Evolutionary conservation across 2,329 filamentous ascomycete genomes (phyloP), one percentile per base, ranked within the genome.

Genomic region (Botrytis sinoallii): DNA sequence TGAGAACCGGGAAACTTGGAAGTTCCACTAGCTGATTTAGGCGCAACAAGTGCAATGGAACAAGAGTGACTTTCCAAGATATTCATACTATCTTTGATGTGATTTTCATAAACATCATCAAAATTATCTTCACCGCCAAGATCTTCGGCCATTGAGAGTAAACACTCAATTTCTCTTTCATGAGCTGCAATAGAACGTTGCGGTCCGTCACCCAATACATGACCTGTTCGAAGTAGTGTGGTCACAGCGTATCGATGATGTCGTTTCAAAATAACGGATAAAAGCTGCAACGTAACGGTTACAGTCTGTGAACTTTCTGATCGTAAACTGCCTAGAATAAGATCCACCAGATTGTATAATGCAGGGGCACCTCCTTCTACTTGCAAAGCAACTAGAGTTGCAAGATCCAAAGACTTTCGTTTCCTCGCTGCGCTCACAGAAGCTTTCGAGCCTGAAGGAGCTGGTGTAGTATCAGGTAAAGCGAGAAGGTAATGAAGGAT

Each of bases 401-500:
- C 89, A 3, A 97, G 88, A 81, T 98, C 93, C 82, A 98, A 88
- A 0, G 95, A 98, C 82, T 95, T 97, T 73, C 95, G 90, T 79
- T 95, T 92, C 76, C 93, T 92, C 14, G 92, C 88, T 64, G 90
- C 90, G 76, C 90, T 92, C 29, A 90, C 85, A 32, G 86, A 85
- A 40, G 89, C 88, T 67, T 84, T 85, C 63, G 79, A 78, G 42
- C 79, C 75, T 64, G 79, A 77, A 4, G 76, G 75, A 4, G 75
- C 74, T 7, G 77, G 67, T 10, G 84, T 80, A 1, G 83, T 80
- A 73, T 92, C 91, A 1, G 93, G 92, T 14, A 97, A 88, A 25
- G 93, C 95, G 44, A 99, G 86, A 1, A 99, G 88, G 81, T 98
- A 99, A 77, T 95, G 93, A 9, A 99, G 88, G 71, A 98, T 96